Evolutionary conservation across 768 basidiomycete genomes (phyloP).

Genomic region (Suillus hirtellus): DNA sequence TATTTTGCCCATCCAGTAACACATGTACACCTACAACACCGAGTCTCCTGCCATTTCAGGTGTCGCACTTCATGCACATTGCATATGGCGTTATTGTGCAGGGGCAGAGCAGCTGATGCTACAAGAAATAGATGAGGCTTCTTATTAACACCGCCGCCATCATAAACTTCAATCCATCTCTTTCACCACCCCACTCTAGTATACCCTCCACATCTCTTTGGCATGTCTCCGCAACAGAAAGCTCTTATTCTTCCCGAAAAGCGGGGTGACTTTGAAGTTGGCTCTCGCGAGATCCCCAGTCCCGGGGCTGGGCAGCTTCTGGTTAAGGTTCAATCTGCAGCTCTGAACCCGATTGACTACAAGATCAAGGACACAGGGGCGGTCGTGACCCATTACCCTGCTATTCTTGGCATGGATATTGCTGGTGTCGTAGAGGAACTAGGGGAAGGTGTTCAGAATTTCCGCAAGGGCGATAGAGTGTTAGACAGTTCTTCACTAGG

Average conservation of each 20-base stretch:
- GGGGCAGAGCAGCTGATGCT: too few relatives aligned
- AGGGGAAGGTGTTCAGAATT: constrained; percentile 37
- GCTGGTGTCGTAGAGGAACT: constrained; percentile 42
- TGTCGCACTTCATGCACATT: too few relatives aligned
- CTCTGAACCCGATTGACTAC: constrained; percentile 51
- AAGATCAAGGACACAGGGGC: constrained; percentile 35
- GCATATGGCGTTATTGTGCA: too few relatives aligned
- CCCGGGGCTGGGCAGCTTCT: constrained; percentile 43
- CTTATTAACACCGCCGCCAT: too few relatives aligned
- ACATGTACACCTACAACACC: too few relatives aligned
- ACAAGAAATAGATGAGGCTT: too few relatives aligned
- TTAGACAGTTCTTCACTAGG: constrained; percentile 17
- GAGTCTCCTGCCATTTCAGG: too few relatives aligned
- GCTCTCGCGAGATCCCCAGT: constrained; percentile 26
- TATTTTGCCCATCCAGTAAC: too few relatives aligned
- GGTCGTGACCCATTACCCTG: constrained; percentile 36
- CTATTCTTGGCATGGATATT: constrained; percentile 35
- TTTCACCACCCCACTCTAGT: background rate
- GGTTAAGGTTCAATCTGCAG: constrained; percentile 39
- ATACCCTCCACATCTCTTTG: background rate
- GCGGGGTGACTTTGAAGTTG: constrained; percentile 33
- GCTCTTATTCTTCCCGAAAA: constrained; percentile 27
- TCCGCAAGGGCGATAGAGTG: constrained; percentile 44
- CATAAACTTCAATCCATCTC: too few relatives aligned
- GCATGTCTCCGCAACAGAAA: constrained; percentile 34